These are phyloP conservation scores for Candida anglica DNA, from an alignment of 805 yeast genomes.

Conservation along the genomic window DNA sequence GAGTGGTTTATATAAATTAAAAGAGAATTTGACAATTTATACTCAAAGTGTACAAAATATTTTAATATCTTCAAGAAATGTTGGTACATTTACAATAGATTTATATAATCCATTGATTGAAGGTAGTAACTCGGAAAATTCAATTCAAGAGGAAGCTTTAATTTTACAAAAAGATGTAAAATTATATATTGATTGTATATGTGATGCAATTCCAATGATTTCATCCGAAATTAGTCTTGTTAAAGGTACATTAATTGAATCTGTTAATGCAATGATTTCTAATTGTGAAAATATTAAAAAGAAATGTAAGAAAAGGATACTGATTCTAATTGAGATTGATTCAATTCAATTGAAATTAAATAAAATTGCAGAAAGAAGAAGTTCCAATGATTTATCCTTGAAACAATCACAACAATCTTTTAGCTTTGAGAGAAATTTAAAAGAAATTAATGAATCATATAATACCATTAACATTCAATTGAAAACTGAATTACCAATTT, in stretches of 20 bases:
- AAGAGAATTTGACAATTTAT: conserved; percentile 11
- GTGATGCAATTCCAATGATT: no score
- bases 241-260: no score
- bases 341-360: no score
- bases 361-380: no score
- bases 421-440: conserved; percentile 22
- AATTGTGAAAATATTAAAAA: conserved; percentile 1
- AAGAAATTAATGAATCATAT: conserved; percentile 19
- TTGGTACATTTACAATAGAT: conserved; percentile 13
- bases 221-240: no score
- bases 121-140: conserved; percentile 11
- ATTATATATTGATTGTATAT: no score
- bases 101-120: conserved; percentile 21
- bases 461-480: conserved; percentile 33
- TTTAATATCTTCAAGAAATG: conserved; percentile 8
- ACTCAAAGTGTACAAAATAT: conserved; percentile 6
- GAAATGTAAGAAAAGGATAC: conserved; percentile 2
- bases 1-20: conserved; percentile 10
- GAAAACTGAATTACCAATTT: conserved; percentile 45
- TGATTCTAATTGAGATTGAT: conserved; percentile 6
- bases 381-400: conserved; percentile 15
- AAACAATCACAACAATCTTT: conserved; percentile 25
- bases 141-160: conserved; percentile 2
- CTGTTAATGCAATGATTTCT: no score
- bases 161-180: conserved; percentile 1